Evolutionary conservation across 257 asterid species (phyloP).

Genomic region (Striga asiatica): DNA sequence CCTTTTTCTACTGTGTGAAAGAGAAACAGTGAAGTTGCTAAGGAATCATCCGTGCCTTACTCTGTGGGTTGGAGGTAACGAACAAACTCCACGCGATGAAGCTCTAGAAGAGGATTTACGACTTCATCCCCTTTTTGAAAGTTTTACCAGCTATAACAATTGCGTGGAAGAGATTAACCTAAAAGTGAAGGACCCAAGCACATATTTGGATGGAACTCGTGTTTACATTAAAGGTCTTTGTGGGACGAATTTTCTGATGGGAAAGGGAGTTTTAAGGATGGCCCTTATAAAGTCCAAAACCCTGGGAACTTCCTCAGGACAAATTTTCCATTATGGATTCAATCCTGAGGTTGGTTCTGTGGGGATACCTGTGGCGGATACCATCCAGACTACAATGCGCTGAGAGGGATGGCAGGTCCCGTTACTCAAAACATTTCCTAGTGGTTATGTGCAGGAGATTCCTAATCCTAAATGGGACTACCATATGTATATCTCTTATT

Average conservation of each 20-base stretch:
- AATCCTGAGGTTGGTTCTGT: conserved; percentile 99
- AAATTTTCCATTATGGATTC: conserved; percentile 71
- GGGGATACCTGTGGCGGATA: conserved; percentile 97
- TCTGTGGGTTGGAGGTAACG: conserved; percentile 98
- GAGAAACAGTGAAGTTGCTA: conserved; percentile 83
- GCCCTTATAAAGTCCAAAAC: conserved; percentile 88
- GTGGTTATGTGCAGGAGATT: conserved; percentile 70
- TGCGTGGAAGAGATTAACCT: conserved; percentile 15
- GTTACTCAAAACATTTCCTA: conserved; percentile 38
- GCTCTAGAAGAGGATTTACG: conserved; percentile 58
- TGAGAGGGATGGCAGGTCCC: conserved; percentile 86
- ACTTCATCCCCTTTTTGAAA: conserved; percentile 59
- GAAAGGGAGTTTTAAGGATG: conserved; percentile 78
- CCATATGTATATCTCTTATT: conserved; percentile 85
- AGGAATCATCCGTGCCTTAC: conserved; percentile 97
- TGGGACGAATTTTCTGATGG: conserved; percentile 99
- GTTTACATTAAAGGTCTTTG: conserved; percentile 76
- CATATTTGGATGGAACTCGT: conserved; percentile 91
- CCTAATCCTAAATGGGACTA: conserved; percentile 85
- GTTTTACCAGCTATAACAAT: conserved; percentile 7
- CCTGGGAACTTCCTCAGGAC: conserved; percentile 85
- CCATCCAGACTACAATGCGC: conserved; percentile 87
- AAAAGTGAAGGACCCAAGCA: conserved; percentile 52
- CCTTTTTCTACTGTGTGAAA: conserved; percentile 77
- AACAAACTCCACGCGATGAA: conserved; percentile 84